Evolutionary conservation across 1,139 yeast genomes (phyloP).

Genomic region (Saccharomycopsis phalli): DNA sequence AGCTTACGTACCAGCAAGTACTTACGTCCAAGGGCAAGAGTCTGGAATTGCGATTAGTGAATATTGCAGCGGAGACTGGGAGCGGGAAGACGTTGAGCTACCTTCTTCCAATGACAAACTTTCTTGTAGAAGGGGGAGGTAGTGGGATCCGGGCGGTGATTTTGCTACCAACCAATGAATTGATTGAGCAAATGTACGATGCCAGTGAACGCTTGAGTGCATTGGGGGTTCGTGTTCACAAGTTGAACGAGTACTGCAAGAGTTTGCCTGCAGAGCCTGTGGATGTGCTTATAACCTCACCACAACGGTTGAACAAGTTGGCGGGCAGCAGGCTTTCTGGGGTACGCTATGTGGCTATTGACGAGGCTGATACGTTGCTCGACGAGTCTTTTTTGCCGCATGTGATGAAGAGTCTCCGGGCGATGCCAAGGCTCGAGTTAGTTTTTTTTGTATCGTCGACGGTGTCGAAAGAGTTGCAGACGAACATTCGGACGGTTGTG

Average conservation of each 20-base stretch:
- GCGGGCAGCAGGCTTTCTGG: constrained; percentile 22
- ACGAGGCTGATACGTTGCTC: constrained; percentile 91
- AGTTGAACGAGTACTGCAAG: constrained; percentile 30
- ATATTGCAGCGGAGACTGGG: constrained; percentile 94
- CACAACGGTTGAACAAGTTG: constrained; percentile 50
- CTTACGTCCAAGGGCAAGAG: constrained; percentile 29
- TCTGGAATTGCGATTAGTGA: constrained; percentile 48
- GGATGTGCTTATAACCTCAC: constrained; percentile 81
- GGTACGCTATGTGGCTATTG: constrained; percentile 63
- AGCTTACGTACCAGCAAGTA: constrained; percentile 45
- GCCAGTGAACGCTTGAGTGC: constrained; percentile 1
- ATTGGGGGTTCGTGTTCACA: constrained; percentile 7
- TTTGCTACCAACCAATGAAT: constrained; percentile 80
- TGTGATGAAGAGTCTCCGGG: constrained; percentile 7
- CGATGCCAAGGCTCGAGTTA: background rate
- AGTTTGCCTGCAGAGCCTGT: constrained; percentile 34
- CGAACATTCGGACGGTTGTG: constrained; percentile 49
- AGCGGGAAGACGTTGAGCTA: constrained; percentile 95
- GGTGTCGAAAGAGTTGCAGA: constrained; percentile 69
- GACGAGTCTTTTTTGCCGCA: constrained; percentile 57
- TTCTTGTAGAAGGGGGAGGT: constrained; percentile 44
- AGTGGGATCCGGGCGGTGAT: constrained; percentile 52
- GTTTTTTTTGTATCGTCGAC: constrained; percentile 70
- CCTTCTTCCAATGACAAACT: constrained; percentile 63
- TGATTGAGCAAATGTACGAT: constrained; percentile 68